A percentile compares a stretch with the other conserved stretches of the same genome.
phyloP scores from a whole-genome alignment of 768 basidiomycete genomes.

The Boletus eberwhitei region DNA sequence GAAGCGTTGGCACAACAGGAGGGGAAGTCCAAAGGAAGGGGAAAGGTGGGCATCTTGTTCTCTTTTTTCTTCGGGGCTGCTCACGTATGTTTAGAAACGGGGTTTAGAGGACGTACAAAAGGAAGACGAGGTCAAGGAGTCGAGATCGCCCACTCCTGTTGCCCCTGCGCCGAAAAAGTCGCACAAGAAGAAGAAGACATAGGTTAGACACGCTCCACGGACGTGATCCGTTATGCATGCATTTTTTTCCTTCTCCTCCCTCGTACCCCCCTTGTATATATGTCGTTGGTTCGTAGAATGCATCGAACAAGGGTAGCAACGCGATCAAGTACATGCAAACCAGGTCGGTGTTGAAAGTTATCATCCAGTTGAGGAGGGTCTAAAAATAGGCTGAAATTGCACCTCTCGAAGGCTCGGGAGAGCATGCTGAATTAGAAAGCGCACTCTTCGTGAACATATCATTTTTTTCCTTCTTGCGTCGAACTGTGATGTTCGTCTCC shows the following conservation, averaged over 20 bases:
- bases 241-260: not conserved
- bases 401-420: too few relatives aligned
- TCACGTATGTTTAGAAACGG: slow-evolving; percentile 50
- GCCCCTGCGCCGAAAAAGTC: slow-evolving; percentile 53
- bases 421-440: not conserved
- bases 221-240: not conserved
- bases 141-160: slow-evolving; percentile 60
- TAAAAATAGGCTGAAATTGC: too few relatives aligned
- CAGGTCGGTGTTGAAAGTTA: too few relatives aligned
- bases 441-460: not conserved
- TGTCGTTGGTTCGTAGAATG: not conserved
- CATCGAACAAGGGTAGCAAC: not conserved
- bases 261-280: not conserved
- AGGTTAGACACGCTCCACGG: not conserved
- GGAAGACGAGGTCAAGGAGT: slow-evolving; percentile 45
- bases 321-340: too few relatives aligned
- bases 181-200: slow-evolving; percentile 69
- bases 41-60: slow-evolving; percentile 50
- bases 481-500: not conserved
- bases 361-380: too few relatives aligned
- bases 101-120: slow-evolving; percentile 65
- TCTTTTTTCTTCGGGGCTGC: not conserved
- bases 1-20: slow-evolving; percentile 64
- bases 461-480: not conserved
- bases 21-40: slow-evolving; percentile 59